Evolutionary conservation across 345 rosid genomes (phyloP).

Genomic region (Camelina sativa): DNA sequence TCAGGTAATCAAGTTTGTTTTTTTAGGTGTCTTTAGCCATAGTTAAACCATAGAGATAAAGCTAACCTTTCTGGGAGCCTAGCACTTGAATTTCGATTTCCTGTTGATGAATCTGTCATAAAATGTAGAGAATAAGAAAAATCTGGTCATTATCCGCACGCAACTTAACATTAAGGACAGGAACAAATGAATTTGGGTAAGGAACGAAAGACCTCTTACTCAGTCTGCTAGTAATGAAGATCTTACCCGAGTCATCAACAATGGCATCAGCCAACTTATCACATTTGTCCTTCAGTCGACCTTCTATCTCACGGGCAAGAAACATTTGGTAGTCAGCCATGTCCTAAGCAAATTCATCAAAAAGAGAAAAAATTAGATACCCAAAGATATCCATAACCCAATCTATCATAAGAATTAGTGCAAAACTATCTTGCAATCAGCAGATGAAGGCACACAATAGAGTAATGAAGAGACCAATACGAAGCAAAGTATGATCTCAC

Average conservation of each 20-base stretch:
- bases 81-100: conserved; percentile 70
- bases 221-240: conserved; percentile 25
- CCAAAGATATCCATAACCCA: conserved; percentile 8
- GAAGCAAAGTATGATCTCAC: conserved; percentile 23
- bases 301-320: conserved; percentile 82
- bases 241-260: conserved; percentile 85
- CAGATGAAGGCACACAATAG: conserved; percentile 10
- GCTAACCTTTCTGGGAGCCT: conserved; percentile 94
- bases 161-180: conserved; percentile 12
- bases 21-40: conserved; percentile 11
- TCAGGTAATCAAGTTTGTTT: conserved; percentile 14
- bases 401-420: conserved; percentile 15
- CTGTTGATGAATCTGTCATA: conserved; percentile 69
- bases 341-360: conserved; percentile 53
- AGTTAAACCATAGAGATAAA: conserved; percentile 27
- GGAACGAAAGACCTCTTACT: conserved; percentile 11
- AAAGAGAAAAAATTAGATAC: conserved; percentile 27
- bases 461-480: not conserved
- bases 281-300: conserved; percentile 80
- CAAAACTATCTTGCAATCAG: not conserved
- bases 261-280: conserved; percentile 87
- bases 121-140: conserved; percentile 1
- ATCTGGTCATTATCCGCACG: not conserved
- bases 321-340: conserved; percentile 84
- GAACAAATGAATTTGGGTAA: not conserved